These are phyloP conservation scores for Sporothrix curviconia DNA, from an alignment of 2,329 filamentous ascomycete genomes.

Conservation along the genomic window DNA sequence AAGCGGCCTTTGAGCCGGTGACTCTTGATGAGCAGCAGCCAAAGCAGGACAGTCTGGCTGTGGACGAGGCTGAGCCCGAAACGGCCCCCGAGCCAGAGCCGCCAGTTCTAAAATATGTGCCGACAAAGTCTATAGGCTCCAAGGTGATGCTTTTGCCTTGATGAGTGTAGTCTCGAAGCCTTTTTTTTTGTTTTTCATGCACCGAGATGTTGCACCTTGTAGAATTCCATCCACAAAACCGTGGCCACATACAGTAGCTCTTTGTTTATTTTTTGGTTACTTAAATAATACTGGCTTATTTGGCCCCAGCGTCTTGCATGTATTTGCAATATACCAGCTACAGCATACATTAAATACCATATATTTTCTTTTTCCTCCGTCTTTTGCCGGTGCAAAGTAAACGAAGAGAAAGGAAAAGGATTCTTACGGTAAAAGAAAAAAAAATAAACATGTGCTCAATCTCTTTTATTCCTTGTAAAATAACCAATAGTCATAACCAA, in stretches of 20 bases:
- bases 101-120: background rate
- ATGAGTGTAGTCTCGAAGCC: too few species aligned
- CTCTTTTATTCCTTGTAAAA: too few species aligned
- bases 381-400: too few species aligned
- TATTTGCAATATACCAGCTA: background rate
- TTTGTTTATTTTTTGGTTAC: background rate
- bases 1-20: too few species aligned
- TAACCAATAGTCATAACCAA: too few species aligned
- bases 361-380: background rate
- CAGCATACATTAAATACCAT: too few species aligned
- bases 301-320: background rate
- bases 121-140: slow-evolving; percentile 7
- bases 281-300: background rate
- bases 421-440: background rate
- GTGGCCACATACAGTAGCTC: too few species aligned
- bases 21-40: background rate
- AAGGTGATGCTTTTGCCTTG: slow-evolving; percentile 16
- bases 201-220: background rate
- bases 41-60: background rate
- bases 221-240: background rate
- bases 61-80: background rate
- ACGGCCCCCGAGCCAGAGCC: background rate
- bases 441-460: too few species aligned
- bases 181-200: background rate
- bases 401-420: too few species aligned